Evolutionary conservation across 768 basidiomycete genomes (phyloP).

Genomic region (Rhizopogon vinicolor): DNA sequence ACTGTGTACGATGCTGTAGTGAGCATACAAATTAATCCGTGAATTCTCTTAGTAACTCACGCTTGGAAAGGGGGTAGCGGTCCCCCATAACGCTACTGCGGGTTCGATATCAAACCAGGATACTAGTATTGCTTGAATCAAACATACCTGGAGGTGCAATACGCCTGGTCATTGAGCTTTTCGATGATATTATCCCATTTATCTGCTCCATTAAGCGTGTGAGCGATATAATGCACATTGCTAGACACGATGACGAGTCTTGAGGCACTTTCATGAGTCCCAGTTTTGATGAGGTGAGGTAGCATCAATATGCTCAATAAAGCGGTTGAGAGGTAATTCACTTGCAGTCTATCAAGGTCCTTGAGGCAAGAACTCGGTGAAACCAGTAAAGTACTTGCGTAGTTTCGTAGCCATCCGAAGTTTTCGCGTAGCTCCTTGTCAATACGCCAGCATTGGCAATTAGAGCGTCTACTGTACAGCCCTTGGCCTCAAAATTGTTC

Average conservation of each 20-base stretch:
- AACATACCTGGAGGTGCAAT: conserved; percentile 23
- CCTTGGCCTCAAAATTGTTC: conserved; percentile 22
- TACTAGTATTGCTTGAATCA: not conserved
- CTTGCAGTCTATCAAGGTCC: conserved; percentile 23
- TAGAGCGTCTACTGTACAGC: conserved; percentile 21
- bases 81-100: conserved; percentile 17
- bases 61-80: conserved; percentile 23
- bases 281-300: conserved; percentile 28
- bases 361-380: not conserved
- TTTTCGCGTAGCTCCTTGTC: conserved; percentile 14
- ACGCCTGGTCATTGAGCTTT: conserved; percentile 20
- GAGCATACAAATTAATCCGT: not conserved
- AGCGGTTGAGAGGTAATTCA: conserved; percentile 32
- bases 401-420: conserved; percentile 33
- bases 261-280: conserved; percentile 15
- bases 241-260: conserved; percentile 29
- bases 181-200: conserved; percentile 23
- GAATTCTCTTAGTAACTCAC: conserved; percentile 4
- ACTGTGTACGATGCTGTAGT: conserved; percentile 15
- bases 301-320: conserved; percentile 31
- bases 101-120: not conserved
- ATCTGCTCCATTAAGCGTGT: conserved; percentile 4
- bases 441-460: conserved; percentile 27
- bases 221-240: conserved; percentile 16
- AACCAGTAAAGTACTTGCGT: conserved; percentile 18